These are phyloP conservation scores for Fusarium napiforme DNA, from an alignment of 2,329 filamentous ascomycete genomes.

Conservation along the genomic window DNA sequence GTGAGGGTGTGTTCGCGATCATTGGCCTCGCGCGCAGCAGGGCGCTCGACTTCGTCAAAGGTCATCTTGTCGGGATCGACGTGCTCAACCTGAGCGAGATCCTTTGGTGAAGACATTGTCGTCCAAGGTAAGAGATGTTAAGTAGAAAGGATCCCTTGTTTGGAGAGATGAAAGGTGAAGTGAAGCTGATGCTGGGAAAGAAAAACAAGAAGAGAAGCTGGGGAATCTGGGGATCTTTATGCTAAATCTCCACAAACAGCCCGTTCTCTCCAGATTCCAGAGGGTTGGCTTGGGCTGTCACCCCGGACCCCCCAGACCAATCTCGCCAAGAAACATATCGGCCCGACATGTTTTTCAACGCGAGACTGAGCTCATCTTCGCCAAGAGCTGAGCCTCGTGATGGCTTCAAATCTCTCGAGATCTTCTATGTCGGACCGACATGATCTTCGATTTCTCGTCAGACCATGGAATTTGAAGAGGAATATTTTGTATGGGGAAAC, in stretches of 20 bases:
- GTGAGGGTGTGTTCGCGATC: conserved; percentile 47
- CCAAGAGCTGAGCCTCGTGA: conserved; percentile 17
- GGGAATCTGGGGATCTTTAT: conserved; percentile 24
- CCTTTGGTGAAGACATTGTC: conserved; percentile 16
- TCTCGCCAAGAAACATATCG: conserved; percentile 1
- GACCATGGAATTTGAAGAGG: not conserved
- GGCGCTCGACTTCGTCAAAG: conserved; percentile 10
- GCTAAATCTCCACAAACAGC: conserved; percentile 16
- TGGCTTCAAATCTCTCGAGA: conserved; percentile 1
- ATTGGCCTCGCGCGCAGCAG: conserved; percentile 12
- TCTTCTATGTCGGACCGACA: not conserved
- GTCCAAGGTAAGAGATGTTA: not conserved
- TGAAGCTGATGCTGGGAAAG: not conserved
- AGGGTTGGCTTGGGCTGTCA: not conserved
- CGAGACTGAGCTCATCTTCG: not conserved
- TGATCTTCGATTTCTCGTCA: conserved; percentile 1
- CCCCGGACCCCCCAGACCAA: not conserved
- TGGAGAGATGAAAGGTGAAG: not conserved
- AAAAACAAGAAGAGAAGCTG: not conserved
- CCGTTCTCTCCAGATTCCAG: conserved; percentile 8
- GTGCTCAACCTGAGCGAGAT: conserved; percentile 20
- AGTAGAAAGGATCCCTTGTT: not conserved
- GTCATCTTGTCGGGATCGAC: conserved; percentile 12
- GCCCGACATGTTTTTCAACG: not conserved
- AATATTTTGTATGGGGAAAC: not conserved